Conservation (phyloP, 2,329 filamentous ascomycete species). For the Clonostachys sp. region DNA sequence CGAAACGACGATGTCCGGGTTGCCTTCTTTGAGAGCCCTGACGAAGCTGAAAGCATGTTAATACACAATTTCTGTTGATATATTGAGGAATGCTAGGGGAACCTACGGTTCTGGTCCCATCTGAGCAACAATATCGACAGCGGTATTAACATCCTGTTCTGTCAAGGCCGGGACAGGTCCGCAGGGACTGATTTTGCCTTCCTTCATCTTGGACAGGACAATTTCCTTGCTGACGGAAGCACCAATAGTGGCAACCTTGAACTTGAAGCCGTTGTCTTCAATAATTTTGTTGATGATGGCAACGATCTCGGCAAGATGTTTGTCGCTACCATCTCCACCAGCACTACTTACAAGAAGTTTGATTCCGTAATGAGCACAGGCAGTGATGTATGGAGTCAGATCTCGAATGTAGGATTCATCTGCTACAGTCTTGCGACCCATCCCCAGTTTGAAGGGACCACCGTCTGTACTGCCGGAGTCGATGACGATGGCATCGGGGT, state of each 20-base stretch:
- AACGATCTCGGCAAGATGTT: slow-evolving; percentile 30
- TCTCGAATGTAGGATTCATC: slow-evolving; percentile 31
- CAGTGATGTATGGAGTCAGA: slow-evolving; percentile 18
- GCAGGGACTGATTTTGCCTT: slow-evolving; percentile 17
- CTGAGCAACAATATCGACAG: slow-evolving; percentile 12
- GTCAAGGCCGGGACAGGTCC: slow-evolving; percentile 24
- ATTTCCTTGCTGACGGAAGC: slow-evolving; percentile 19
- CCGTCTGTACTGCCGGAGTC: slow-evolving; percentile 20
- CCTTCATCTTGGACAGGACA: slow-evolving; percentile 16
- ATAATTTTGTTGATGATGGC: slow-evolving; percentile 27
- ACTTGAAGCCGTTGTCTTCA: slow-evolving; percentile 13
- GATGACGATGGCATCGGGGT: slow-evolving; percentile 17
- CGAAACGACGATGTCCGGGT: slow-evolving; percentile 20
- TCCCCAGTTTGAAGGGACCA: slow-evolving; percentile 27
- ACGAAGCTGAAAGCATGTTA: neutral
- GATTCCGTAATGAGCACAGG: slow-evolving; percentile 12
- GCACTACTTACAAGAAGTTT: slow-evolving; percentile 25
- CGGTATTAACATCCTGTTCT: slow-evolving; percentile 7
- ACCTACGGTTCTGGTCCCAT: slow-evolving; percentile 14
- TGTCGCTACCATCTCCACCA: slow-evolving; percentile 30
- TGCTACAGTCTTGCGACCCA: slow-evolving; percentile 27
- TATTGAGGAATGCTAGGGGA: slow-evolving; percentile 2
- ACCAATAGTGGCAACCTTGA: slow-evolving; percentile 23
- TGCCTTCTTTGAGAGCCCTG: slow-evolving; percentile 6
- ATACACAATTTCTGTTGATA: neutral